Conservation (phyloP, 164 flowering plant genomes). For the Piper longum region DNA sequence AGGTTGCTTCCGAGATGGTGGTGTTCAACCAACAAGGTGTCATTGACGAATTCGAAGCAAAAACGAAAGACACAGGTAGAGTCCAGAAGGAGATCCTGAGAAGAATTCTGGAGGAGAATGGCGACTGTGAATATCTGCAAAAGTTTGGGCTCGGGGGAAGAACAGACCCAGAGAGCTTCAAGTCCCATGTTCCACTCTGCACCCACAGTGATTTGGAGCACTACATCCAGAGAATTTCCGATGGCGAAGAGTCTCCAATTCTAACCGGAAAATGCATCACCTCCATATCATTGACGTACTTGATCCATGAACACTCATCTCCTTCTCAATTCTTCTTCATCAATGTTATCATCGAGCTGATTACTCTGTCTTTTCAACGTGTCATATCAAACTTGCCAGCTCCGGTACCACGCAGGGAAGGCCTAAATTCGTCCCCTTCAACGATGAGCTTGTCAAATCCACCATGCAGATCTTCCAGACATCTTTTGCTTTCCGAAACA, state of each 20-base stretch:
- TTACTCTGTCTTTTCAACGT: too few species aligned
- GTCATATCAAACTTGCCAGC: constrained; percentile 26
- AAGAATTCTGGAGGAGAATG: constrained; percentile 64
- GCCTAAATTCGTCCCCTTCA: constrained; percentile 77
- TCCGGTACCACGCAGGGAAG: constrained; percentile 85
- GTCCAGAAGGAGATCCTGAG: constrained; percentile 59
- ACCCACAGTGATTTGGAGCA: constrained; percentile 62
- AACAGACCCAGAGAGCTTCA: constrained; percentile 63
- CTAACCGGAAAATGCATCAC: constrained; percentile 76
- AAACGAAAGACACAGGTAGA: constrained; percentile 49
- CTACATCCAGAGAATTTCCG: constrained; percentile 52
- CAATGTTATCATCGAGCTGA: neutral
- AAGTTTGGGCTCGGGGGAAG: constrained; percentile 58
- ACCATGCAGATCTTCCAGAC: constrained; percentile 70
- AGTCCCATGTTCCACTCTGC: constrained; percentile 54
- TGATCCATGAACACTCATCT: neutral
- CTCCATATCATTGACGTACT: constrained; percentile 61
- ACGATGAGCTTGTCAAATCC: constrained; percentile 42
- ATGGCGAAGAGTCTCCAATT: constrained; percentile 53
- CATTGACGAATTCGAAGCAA: constrained; percentile 64
- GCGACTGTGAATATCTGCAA: constrained; percentile 51
- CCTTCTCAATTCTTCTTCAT: neutral
- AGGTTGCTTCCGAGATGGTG: neutral
- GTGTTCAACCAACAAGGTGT: constrained; percentile 23
- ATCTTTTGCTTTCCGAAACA: constrained; percentile 78